These are phyloP conservation scores for Oehlia diaphana DNA, from an alignment of 192 early-diverging fungal genomes.

Conservation along the genomic window DNA sequence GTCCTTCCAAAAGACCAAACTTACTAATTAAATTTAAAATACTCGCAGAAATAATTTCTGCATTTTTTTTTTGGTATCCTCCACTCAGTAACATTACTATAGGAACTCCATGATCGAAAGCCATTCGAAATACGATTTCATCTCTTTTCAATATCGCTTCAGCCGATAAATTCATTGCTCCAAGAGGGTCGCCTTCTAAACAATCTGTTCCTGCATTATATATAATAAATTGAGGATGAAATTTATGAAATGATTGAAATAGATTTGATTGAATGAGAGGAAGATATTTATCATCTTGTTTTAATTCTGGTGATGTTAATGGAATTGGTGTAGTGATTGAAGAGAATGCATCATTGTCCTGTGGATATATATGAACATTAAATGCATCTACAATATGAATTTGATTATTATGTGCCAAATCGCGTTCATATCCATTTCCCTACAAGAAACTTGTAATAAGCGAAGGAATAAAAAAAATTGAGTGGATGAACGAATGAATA, in stretches of 20 bases:
- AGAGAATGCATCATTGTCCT: conserved; percentile 18
- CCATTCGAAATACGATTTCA: conserved; percentile 30
- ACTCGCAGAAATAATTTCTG: conserved; percentile 25
- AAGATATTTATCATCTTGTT: conserved; percentile 3
- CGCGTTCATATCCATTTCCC: conserved; percentile 32
- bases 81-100: conserved; percentile 29
- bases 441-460: background rate
- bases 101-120: conserved; percentile 25
- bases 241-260: conserved; percentile 26
- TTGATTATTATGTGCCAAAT: conserved; percentile 21
- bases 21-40: conserved; percentile 27
- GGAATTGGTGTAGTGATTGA: conserved; percentile 21
- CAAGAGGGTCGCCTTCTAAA: conserved; percentile 25
- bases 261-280: conserved; percentile 23
- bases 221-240: conserved; percentile 28
- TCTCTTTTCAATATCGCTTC: conserved; percentile 26
- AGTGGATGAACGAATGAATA: background rate
- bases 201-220: conserved; percentile 34
- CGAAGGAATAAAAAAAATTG: conserved; percentile 2
- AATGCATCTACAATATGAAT: conserved; percentile 28
- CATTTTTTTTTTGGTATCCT: conserved; percentile 34
- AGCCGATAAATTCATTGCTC: conserved; percentile 12
- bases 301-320: conserved; percentile 7
- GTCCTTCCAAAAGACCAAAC: conserved; percentile 20
- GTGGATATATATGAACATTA: conserved; percentile 23